A percentile compares a stretch with the other conserved stretches of the same genome.
phyloP scores from a whole-genome alignment of 2,329 filamentous ascomycete species.

The Talaromyces sp. region DNA sequence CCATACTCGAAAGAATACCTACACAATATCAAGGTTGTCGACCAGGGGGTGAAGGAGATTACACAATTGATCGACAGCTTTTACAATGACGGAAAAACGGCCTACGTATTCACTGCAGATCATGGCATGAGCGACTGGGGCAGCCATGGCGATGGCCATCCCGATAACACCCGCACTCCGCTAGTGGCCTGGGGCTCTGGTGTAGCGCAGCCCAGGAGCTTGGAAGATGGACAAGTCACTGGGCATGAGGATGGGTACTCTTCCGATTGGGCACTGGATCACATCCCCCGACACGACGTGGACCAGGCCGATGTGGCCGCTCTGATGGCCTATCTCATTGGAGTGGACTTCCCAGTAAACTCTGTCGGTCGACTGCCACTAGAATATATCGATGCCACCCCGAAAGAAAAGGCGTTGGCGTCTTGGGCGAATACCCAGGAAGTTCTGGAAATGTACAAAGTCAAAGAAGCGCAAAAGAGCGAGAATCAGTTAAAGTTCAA shows the following conservation, averaged over 20 bases:
- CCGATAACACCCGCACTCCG: constrained; percentile 92
- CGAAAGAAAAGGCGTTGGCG: constrained; percentile 74
- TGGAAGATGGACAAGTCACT: constrained; percentile 52
- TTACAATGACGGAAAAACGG: constrained; percentile 76
- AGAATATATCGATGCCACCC: constrained; percentile 66
- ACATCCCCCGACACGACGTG: constrained; percentile 82
- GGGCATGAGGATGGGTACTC: constrained; percentile 88
- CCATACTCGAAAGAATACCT: constrained; percentile 96
- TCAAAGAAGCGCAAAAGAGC: constrained; percentile 85
- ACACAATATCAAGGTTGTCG: constrained; percentile 89
- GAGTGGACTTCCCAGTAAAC: constrained; percentile 87
- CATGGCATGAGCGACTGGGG: constrained; percentile 99
- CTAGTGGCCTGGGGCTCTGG: constrained; percentile 92
- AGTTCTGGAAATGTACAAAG: constrained; percentile 90
- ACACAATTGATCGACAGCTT: constrained; percentile 76
- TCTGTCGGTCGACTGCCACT: constrained; percentile 91
- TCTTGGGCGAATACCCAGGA: constrained; percentile 76
- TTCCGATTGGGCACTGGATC: constrained; percentile 76
- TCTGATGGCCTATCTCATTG: constrained; percentile 88
- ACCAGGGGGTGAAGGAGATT: constrained; percentile 80
- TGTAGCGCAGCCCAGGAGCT: constrained; percentile 65
- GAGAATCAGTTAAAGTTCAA: constrained; percentile 68
- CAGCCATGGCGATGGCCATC: constrained; percentile 97
- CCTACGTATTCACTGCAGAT: constrained; percentile 94
- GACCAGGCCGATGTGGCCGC: constrained; percentile 90